A percentile compares a stretch with the other conserved stretches of the same genome.
phyloP scores from a whole-genome alignment of 2,329 filamentous ascomycete genomes.

The Neonectria sp. region DNA sequence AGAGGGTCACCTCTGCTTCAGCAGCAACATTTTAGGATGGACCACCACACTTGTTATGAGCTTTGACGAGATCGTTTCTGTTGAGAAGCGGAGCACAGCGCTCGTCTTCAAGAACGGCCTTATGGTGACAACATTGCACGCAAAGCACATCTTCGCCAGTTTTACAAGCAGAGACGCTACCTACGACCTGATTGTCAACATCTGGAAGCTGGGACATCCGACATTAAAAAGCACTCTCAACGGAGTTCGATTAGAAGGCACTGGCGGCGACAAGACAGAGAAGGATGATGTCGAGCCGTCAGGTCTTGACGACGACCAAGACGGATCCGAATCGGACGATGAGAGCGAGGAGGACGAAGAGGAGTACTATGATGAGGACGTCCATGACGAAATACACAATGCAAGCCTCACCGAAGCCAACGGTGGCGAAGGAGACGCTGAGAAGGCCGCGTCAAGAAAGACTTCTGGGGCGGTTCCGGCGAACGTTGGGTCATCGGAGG shows the following conservation, averaged over 20 bases:
- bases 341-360: conserved; percentile 77
- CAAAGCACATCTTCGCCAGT: conserved; percentile 95
- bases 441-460: conserved; percentile 79
- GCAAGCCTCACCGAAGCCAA: conserved; percentile 71
- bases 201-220: conserved; percentile 98
- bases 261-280: conserved; percentile 91
- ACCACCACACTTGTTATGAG: conserved; percentile 97
- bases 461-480: conserved; percentile 69
- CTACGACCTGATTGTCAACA: conserved; percentile 96
- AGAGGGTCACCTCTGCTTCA: conserved; percentile 97
- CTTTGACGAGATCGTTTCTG: conserved; percentile 96
- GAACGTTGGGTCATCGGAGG: conserved; percentile 64
- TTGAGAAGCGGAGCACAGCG: conserved; percentile 97
- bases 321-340: conserved; percentile 70
- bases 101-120: conserved; percentile 97
- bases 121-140: conserved; percentile 95
- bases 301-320: conserved; percentile 59
- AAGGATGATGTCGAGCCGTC: conserved; percentile 74
- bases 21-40: conserved; percentile 99
- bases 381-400: conserved; percentile 85
- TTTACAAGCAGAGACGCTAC: conserved; percentile 95
- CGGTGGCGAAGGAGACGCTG: conserved; percentile 65
- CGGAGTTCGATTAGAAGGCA: conserved; percentile 85
- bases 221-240: conserved; percentile 92
- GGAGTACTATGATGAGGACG: conserved; percentile 76